phyloP scores from a whole-genome alignment of 2,329 filamentous ascomycete species.

The Epichloe hybrida region DNA sequence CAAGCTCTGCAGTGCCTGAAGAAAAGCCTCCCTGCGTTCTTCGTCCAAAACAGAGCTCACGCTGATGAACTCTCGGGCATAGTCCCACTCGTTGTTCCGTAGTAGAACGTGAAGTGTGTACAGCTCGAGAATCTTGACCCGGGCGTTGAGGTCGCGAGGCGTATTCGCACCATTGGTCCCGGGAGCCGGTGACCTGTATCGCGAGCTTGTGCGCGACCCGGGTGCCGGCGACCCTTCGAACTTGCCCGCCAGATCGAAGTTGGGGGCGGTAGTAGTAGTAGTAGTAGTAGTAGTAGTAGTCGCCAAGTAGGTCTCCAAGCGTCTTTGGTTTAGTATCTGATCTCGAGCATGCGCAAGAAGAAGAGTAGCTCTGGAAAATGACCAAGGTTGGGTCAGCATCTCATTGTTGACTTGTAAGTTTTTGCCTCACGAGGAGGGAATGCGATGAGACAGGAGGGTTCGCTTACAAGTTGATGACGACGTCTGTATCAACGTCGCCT shows the following conservation, averaged over 20 bases:
- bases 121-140: constrained; percentile 85
- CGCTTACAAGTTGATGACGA: constrained; percentile 73
- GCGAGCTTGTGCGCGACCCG: constrained; percentile 21
- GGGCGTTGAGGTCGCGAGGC: constrained; percentile 67
- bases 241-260: constrained; percentile 56
- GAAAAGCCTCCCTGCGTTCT: constrained; percentile 76
- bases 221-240: constrained; percentile 34
- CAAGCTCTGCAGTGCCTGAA: constrained; percentile 71
- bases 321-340: constrained; percentile 73
- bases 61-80: constrained; percentile 79
- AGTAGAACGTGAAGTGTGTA: constrained; percentile 93
- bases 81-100: constrained; percentile 90
- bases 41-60: constrained; percentile 82
- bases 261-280: constrained; percentile 52
- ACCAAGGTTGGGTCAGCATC: neutral
- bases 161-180: constrained; percentile 58
- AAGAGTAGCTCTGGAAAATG: constrained; percentile 57
- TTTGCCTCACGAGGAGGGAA: neutral
- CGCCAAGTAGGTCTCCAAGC: constrained; percentile 79
- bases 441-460: neutral
- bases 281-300: constrained; percentile 54
- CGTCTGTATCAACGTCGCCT: constrained; percentile 84
- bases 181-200: constrained; percentile 33
- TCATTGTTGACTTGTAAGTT: neutral
- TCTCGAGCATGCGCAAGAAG: constrained; percentile 79